Conservation (phyloP, 768 basidiomycete genomes). For the Xerocomellus chrysenteron region DNA sequence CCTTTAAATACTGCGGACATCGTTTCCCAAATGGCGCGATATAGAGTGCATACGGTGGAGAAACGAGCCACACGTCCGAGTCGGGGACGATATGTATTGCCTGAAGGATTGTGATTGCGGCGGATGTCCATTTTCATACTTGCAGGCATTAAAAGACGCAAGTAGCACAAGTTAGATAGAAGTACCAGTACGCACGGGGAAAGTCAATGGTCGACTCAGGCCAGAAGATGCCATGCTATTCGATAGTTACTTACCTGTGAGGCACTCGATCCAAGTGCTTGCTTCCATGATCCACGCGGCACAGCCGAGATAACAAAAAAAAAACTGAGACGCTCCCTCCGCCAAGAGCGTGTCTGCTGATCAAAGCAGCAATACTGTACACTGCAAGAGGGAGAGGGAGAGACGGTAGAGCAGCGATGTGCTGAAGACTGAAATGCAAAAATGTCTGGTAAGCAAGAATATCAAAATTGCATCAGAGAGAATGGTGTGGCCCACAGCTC, state of each 20-base stretch:
- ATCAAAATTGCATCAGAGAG: no score
- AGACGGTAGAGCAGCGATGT: no score
- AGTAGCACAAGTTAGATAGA: background rate
- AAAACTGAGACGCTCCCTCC: no score
- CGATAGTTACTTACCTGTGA: background rate
- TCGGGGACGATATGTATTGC: background rate
- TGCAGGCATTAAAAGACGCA: background rate
- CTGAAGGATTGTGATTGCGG: background rate
- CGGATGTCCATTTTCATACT: background rate
- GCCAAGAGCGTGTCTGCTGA: no score
- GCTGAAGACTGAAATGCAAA: no score
- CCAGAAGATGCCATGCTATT: conserved; percentile 1
- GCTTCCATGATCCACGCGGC: background rate
- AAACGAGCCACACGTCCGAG: no score
- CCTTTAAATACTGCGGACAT: background rate
- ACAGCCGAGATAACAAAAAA: no score
- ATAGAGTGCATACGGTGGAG: background rate
- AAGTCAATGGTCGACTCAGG: background rate
- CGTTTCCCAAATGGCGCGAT: background rate
- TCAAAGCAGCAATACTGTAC: no score
- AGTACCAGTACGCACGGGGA: background rate
- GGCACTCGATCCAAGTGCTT: background rate
- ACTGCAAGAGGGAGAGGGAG: no score
- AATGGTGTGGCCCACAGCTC: no score
- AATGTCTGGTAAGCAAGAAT: no score